These are phyloP conservation scores for Plasmodium relictum DNA, from an alignment of 169 alveolate genomes.

Conservation along the genomic window DNA sequence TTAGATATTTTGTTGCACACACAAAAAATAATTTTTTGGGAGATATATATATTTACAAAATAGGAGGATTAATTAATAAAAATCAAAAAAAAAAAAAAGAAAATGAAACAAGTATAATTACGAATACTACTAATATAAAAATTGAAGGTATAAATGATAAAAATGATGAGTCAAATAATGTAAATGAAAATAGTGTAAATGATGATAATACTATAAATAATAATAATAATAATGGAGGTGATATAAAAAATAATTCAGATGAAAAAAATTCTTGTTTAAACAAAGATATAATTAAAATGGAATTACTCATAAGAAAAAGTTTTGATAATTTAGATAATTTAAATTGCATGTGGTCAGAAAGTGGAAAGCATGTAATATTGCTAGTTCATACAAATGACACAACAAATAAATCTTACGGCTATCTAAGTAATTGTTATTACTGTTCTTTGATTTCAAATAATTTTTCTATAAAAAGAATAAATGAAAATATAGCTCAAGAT, in stretches of 20 bases:
- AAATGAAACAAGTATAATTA: neutral
- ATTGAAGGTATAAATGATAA: neutral
- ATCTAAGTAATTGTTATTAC: constrained; percentile 62
- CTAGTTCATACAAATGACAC: constrained; percentile 52
- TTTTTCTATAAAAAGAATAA: constrained; percentile 67
- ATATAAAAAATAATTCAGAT: neutral
- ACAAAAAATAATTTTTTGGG: constrained; percentile 67
- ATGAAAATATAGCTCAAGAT: constrained; percentile 83
- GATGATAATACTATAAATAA: neutral
- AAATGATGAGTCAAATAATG: neutral
- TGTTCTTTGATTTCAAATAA: constrained; percentile 29
- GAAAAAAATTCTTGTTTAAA: neutral
- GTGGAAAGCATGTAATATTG: constrained; percentile 43
- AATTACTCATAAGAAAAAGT: constrained; percentile 4
- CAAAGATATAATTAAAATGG: constrained; percentile 8
- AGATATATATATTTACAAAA: constrained; percentile 48
- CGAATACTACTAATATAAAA: no score
- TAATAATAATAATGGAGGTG: neutral
- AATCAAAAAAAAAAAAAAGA: neutral
- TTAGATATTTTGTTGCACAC: constrained; percentile 37
- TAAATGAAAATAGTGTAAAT: neutral
- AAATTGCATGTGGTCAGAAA: constrained; percentile 17
- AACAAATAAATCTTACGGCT: constrained; percentile 46
- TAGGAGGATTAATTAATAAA: constrained; percentile 11
- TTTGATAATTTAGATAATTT: constrained; percentile 30